These are phyloP conservation scores for Arthrobotrys musiformis DNA, from an alignment of 2,329 filamentous ascomycete genomes.

Conservation along the genomic window DNA sequence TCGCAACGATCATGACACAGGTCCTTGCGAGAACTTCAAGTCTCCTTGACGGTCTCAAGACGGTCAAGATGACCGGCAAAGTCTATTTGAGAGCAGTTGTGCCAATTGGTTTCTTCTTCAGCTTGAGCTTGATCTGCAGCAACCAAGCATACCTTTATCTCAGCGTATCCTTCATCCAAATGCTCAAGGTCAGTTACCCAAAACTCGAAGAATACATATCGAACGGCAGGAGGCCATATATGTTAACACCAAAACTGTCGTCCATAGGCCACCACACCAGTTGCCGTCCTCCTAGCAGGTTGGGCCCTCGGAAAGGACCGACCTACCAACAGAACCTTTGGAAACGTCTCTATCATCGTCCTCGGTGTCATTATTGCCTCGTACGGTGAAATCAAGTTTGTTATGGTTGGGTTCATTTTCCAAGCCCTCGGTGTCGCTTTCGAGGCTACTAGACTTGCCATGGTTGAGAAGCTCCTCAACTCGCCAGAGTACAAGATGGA, in stretches of 20 bases:
- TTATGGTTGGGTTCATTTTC: conserved; percentile 80
- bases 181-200: conserved; percentile 81
- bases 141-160: conserved; percentile 96
- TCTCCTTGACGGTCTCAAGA: conserved; percentile 91
- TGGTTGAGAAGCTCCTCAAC: conserved; percentile 84
- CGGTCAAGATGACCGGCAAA: conserved; percentile 94
- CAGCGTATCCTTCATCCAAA: conserved; percentile 96
- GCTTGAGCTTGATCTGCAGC: conserved; percentile 92
- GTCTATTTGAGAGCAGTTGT: conserved; percentile 94
- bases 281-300: conserved; percentile 87
- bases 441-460: conserved; percentile 82
- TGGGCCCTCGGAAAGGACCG: conserved; percentile 87
- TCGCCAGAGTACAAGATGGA: conserved; percentile 92
- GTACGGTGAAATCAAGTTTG: conserved; percentile 94
- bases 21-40: conserved; percentile 88
- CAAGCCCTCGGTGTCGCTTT: conserved; percentile 82
- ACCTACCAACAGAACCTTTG: conserved; percentile 84
- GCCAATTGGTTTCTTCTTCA: conserved; percentile 95
- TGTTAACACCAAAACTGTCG: not conserved
- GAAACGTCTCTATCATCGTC: conserved; percentile 95
- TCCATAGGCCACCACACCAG: conserved; percentile 85
- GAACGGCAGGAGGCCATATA: no score
- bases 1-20: conserved; percentile 94
- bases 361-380: conserved; percentile 94
- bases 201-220: not conserved